Evolutionary conservation across 371 early-diverging fungal genomes (phyloP).

Genomic region (Circinella umbellata): DNA sequence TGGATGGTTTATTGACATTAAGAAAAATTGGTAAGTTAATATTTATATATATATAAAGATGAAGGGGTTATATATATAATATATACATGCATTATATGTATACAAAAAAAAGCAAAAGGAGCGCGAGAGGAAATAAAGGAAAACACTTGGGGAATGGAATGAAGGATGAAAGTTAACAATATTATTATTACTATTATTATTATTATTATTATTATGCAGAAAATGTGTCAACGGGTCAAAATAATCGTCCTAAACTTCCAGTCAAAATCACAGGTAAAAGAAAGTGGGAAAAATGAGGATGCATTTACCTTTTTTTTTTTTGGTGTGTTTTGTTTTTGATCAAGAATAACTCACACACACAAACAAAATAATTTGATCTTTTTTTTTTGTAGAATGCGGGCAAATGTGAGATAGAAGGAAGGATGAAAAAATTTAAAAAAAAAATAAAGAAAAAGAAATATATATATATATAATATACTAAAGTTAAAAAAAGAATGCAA

Average conservation of each 20-base stretch:
- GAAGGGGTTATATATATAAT: background rate
- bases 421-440: background rate
- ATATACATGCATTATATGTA: too few relatives aligned
- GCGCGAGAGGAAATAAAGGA: too few relatives aligned
- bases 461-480: too few relatives aligned
- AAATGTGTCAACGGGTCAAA: constrained; percentile 89
- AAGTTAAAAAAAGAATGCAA: too few relatives aligned
- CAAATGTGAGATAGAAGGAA: constrained; percentile 29
- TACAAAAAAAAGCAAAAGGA: too few relatives aligned
- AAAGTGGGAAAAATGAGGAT: constrained; percentile 37
- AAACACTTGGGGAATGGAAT: too few relatives aligned
- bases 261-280: constrained; percentile 81
- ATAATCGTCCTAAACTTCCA: constrained; percentile 88
- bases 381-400: constrained; percentile 33
- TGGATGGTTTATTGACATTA: constrained; percentile 88
- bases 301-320: too few relatives aligned
- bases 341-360: background rate
- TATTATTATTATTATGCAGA: constrained; percentile 38
- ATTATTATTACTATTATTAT: too few relatives aligned
- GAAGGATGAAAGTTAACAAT: too few relatives aligned
- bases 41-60: background rate
- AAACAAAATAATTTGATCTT: background rate
- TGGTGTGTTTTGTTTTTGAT: too few relatives aligned
- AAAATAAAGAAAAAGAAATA: background rate
- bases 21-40: constrained; percentile 72